Evolutionary conservation across 108 stramenopile genomes (phyloP).

Genomic region (Parietichytrium sp.): DNA sequence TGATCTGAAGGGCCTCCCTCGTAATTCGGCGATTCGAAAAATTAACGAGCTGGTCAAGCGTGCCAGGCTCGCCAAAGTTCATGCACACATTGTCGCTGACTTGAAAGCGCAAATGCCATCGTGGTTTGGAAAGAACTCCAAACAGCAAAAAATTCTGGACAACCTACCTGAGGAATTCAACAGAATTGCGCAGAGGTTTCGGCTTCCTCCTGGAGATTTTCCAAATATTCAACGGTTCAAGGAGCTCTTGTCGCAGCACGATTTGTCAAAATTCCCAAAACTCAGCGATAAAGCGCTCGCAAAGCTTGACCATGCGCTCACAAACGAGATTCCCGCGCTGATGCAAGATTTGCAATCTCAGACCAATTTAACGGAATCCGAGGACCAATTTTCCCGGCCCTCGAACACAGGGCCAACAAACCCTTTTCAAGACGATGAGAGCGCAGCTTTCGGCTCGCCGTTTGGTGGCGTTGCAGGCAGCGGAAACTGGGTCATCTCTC

Average conservation of each 20-base stretch:
- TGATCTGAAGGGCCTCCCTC: slow-evolving; percentile 86
- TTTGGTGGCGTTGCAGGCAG: neutral
- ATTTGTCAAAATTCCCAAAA: slow-evolving; percentile 71
- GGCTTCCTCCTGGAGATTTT: slow-evolving; percentile 82
- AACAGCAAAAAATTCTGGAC: slow-evolving; percentile 84
- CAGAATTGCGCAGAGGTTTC: slow-evolving; percentile 77
- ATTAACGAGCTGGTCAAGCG: slow-evolving; percentile 98
- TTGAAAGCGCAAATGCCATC: slow-evolving; percentile 94
- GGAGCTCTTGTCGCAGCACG: slow-evolving; percentile 71
- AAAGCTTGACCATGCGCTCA: slow-evolving; percentile 84
- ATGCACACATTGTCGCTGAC: slow-evolving; percentile 96
- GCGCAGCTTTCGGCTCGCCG: neutral
- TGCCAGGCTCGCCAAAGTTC: slow-evolving; percentile 90
- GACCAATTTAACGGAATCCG: neutral
- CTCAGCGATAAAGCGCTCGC: slow-evolving; percentile 65
- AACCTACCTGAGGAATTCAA: slow-evolving; percentile 85
- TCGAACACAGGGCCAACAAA: too few relatives aligned
- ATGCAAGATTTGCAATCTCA: slow-evolving; percentile 28
- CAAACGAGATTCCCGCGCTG: slow-evolving; percentile 78
- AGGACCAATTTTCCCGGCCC: neutral
- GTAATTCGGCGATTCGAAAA: slow-evolving; percentile 91
- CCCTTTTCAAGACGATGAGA: neutral
- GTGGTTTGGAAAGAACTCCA: slow-evolving; percentile 85
- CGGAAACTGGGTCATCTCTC: neutral
- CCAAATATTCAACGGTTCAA: slow-evolving; percentile 89